Base-by-base conservation (phyloP, 1,284 basidiomycete species). In the Coriolopsis trogii region DNA sequence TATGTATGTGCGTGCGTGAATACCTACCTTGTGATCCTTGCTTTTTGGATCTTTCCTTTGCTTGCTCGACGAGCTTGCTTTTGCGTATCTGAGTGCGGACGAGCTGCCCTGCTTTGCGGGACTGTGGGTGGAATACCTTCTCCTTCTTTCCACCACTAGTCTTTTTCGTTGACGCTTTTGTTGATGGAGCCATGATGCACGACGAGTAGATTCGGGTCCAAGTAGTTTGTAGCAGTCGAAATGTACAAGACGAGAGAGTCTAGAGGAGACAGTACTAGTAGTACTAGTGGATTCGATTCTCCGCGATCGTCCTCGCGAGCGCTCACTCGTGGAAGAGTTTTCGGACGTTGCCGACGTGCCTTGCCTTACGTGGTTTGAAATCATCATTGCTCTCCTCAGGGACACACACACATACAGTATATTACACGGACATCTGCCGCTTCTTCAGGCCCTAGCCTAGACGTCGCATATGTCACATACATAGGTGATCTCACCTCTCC, bases 81-180 rank as follows among this genome's bases (percentile, higher is more conserved):
- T 87, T 87, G 50, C 92, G 79, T 21, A 92, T 71, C 44, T 87
- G 81, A 46, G 84, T 80, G 30, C 92, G 81, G 16, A 82, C 78
- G 9, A 94, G 76, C 66, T 94, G 93, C 16, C 80, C 84, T 2
- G 93, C 93, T 76, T 91, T 91, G 53, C 90, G 77, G 25, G 90
- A 93, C 46, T 85, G 76, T 4, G 90, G 90, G 64, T 93, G 90
- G 58, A 87, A 87, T 9, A 91, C 63, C 63, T 91, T 91, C 62
- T 89, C 87, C 70, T 84, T 89, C 66, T 85, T 87, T 7, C 59
- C 56, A 13, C 55, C 53, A 8, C 55, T 54, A 1, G 60, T 34
- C 37, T 64, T 63, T 33, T 60, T 66, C 3, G 44, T 25, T 4
- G 49, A 42, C 30, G 62, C 51, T 49, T 68, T 70, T n/a, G n/a